Base-by-base conservation (phyloP, 2,329 filamentous ascomycete genomes). In the Neonectria punicea region DNA sequence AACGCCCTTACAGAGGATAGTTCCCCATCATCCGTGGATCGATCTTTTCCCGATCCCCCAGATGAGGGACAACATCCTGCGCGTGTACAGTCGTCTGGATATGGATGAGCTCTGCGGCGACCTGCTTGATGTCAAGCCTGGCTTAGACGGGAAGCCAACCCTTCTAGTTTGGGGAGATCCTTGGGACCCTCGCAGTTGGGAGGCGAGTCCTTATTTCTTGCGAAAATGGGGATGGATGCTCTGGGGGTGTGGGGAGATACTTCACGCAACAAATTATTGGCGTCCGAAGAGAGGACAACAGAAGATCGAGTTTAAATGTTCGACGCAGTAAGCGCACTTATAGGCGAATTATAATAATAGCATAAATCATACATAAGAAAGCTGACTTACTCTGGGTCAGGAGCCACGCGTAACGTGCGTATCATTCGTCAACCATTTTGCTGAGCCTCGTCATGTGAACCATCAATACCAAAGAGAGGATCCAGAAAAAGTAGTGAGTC, bases 21-120 rank as follows among this genome's bases (percentile, higher is more conserved):
- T 51, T 2, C 34, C 32, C 14, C 56, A 58, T 51, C 46, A 58
- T 30, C 44, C 56, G 22, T 58, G 56, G 56, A 58, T 58, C 3
- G 56, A 58, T 41, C 46, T 58, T 14, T 58, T 58, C n/a, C 56
- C 56, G 5, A 25, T 58, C 4, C 56, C 56, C 9, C 20, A 51
- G 46, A 51, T 58, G 56, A 58, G 56, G 20, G 56, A 58, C 14
- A 58, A 34, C 9, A 39, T 50, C 16, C 44, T 58, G 7, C 44
- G 22, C 3, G 20, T 5, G 7, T 47, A 34, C 10, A 13, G 16
- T 9, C 8, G 22, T 36, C 7, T 50, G 5, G 32, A 51, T 9
- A 10, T 49, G 32, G 44, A 58, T 8, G 46, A 58, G 18, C 46
- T 58, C 5, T 51, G 46, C 14, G 34, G 20, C 11, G 56, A 58